Percentiles rank a stretch among this genome's conserved stretches.
Evolutionary conservation across 2,329 filamentous ascomycete species (phyloP).

Genomic region (Colletotrichum plurivorum): DNA sequence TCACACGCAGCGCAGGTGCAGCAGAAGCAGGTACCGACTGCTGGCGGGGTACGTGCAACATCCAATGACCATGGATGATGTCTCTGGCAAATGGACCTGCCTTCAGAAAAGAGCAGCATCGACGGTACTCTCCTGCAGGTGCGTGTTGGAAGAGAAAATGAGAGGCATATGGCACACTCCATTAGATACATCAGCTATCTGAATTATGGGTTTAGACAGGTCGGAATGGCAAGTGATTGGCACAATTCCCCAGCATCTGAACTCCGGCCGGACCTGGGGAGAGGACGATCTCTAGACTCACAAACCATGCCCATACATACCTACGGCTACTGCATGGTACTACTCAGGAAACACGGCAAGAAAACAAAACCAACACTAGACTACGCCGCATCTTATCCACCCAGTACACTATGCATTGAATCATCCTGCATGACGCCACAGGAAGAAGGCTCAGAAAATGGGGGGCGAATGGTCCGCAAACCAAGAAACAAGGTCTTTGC

Average conservation of each 20-base stretch:
- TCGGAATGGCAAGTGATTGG: too few relatives aligned
- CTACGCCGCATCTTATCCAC: too few relatives aligned
- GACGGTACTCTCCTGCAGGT: slow-evolving; percentile 14
- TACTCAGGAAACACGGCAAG: too few relatives aligned
- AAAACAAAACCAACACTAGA: too few relatives aligned
- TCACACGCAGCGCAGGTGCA: slow-evolving; percentile 21
- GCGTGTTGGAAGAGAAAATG: neutral
- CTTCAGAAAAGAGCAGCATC: slow-evolving; percentile 2
- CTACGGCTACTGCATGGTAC: too few relatives aligned
- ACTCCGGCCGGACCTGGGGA: too few relatives aligned
- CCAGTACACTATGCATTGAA: neutral
- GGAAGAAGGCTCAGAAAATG: slow-evolving; percentile 6
- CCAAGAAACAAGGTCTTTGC: slow-evolving; percentile 25
- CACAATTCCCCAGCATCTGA: too few relatives aligned
- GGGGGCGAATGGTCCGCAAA: slow-evolving; percentile 9
- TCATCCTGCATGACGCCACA: neutral
- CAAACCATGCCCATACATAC: too few relatives aligned
- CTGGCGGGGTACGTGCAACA: slow-evolving; percentile 1
- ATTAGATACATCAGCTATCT: too few relatives aligned
- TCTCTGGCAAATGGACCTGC: neutral
- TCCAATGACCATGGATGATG: neutral
- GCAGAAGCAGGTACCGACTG: slow-evolving; percentile 13
- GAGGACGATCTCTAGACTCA: too few relatives aligned
- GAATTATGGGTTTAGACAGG: too few relatives aligned
- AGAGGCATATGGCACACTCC: too few relatives aligned